These are phyloP conservation scores for Tanozyma kutaoensis DNA, from an alignment of 805 yeast species.

Conservation along the genomic window DNA sequence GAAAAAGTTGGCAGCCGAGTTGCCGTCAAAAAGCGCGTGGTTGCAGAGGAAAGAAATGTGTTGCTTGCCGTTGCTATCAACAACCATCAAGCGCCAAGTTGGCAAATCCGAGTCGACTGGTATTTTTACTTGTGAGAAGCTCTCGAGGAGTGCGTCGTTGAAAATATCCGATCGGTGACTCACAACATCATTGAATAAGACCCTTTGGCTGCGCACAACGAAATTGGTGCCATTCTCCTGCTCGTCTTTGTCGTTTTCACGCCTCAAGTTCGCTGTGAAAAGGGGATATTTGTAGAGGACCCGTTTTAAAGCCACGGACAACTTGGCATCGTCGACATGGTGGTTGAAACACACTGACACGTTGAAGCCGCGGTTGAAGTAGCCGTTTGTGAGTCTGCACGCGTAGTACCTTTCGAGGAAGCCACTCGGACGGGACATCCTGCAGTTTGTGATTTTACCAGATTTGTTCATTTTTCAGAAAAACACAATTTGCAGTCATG, in stretches of 20 bases:
- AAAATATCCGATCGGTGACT: background rate
- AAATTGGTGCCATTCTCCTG: slow-evolving; percentile 3
- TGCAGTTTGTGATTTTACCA: too few species aligned
- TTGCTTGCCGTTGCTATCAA: slow-evolving; percentile 1
- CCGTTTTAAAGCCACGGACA: slow-evolving; percentile 4
- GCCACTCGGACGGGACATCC: too few species aligned
- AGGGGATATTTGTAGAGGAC: slow-evolving; percentile 2
- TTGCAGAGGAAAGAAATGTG: slow-evolving; percentile 4
- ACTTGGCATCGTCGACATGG: slow-evolving; percentile 1
- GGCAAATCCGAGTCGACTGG: slow-evolving; percentile 3
- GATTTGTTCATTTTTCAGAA: too few species aligned
- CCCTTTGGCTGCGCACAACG: slow-evolving; percentile 1
- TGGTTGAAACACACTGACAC: slow-evolving; percentile 2
- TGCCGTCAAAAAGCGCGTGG: slow-evolving; percentile 6
- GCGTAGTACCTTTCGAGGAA: slow-evolving; percentile 5
- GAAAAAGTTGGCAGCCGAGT: slow-evolving; percentile 3
- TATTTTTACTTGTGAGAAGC: slow-evolving; percentile 1
- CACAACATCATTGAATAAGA: slow-evolving; percentile 4
- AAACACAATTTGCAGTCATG: background rate
- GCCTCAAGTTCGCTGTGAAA: slow-evolving; percentile 1
- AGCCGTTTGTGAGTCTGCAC: slow-evolving; percentile 5
- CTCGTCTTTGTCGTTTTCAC: background rate
- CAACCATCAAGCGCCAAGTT: slow-evolving; percentile 1
- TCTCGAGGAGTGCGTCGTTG: slow-evolving; percentile 1
- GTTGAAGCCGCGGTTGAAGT: slow-evolving; percentile 4